Percentiles rank a stretch among this genome's conserved stretches.
These are phyloP conservation scores for Trichoderma atrobrunneum DNA, from an alignment of 2,329 filamentous ascomycete species.

Conservation along the genomic window DNA sequence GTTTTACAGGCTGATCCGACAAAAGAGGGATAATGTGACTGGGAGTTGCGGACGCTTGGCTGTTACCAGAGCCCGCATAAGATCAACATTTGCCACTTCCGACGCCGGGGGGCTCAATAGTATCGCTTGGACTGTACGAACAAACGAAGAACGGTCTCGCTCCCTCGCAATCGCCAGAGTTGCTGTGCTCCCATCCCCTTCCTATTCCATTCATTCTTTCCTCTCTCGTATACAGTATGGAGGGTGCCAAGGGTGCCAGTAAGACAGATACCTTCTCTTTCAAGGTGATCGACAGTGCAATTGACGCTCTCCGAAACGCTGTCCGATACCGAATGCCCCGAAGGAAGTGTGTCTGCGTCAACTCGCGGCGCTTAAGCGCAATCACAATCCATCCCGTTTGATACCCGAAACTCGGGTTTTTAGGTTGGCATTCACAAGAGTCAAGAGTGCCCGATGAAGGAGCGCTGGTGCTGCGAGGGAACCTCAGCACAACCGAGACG, in stretches of 20 bases:
- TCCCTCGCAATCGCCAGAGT: neutral
- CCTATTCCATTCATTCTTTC: neutral
- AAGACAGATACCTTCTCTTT: neutral
- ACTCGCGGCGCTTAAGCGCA: neutral
- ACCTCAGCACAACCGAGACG: conserved; percentile 6
- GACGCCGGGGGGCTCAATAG: conserved; percentile 6
- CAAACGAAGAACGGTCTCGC: neutral
- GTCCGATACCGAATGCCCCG: neutral
- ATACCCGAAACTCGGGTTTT: conserved; percentile 2
- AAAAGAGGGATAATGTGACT: neutral
- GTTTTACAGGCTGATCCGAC: neutral
- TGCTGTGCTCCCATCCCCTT: neutral
- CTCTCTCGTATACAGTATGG: neutral
- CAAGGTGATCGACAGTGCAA: neutral
- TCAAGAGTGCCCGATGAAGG: neutral
- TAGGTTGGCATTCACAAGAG: neutral
- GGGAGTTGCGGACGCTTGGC: neutral
- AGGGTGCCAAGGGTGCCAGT: neutral
- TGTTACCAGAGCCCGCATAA: neutral
- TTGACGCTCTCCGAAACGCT: neutral
- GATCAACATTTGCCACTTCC: conserved; percentile 14
- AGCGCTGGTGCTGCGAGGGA: neutral
- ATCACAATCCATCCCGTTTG: neutral
- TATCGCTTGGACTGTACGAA: neutral
- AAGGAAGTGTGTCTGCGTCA: neutral